Conservation (phyloP, 208 protist genomes). For the Lotmaria passim region DNA sequence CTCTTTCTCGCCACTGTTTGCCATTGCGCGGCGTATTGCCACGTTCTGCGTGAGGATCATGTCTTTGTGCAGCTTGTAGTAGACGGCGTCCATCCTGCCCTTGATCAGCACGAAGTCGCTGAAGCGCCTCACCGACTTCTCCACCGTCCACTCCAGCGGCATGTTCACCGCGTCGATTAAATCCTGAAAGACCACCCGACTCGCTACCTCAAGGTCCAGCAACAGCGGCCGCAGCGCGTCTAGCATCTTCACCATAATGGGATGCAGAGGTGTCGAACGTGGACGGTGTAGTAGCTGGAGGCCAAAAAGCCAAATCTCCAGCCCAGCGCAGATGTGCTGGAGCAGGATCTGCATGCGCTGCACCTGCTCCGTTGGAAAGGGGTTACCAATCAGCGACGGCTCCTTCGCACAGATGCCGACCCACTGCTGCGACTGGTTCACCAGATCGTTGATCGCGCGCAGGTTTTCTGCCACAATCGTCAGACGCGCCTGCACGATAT, state of each 20-base stretch:
- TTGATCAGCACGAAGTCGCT: conserved; percentile 55
- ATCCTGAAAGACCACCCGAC: conserved; percentile 58
- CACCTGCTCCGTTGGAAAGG: conserved; percentile 47
- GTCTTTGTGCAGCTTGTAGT: conserved; percentile 44
- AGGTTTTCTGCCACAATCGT: conserved; percentile 19
- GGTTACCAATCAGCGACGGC: conserved; percentile 45
- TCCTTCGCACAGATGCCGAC: conserved; percentile 42
- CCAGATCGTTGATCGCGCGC: conserved; percentile 12
- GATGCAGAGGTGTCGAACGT: conserved; percentile 30
- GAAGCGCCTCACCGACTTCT: conserved; percentile 39
- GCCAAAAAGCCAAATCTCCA: conserved; percentile 59
- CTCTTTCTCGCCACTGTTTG: neutral
- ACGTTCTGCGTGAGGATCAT: conserved; percentile 36
- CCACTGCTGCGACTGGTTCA: conserved; percentile 33
- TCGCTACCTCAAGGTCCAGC: conserved; percentile 36
- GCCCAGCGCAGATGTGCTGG: conserved; percentile 39
- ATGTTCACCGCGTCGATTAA: conserved; percentile 55
- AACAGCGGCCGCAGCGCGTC: conserved; percentile 33
- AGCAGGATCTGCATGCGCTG: conserved; percentile 40
- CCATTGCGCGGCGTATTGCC: conserved; percentile 23
- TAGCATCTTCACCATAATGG: conserved; percentile 41
- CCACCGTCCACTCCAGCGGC: conserved; percentile 38
- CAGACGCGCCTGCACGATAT: conserved; percentile 31
- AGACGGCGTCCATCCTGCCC: conserved; percentile 36
- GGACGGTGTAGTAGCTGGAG: conserved; percentile 50